Percentiles rank a stretch among this genome's conserved stretches.
phyloP scores from a whole-genome alignment of 2,329 filamentous ascomycete genomes.

The Bipolaris zeicola region DNA sequence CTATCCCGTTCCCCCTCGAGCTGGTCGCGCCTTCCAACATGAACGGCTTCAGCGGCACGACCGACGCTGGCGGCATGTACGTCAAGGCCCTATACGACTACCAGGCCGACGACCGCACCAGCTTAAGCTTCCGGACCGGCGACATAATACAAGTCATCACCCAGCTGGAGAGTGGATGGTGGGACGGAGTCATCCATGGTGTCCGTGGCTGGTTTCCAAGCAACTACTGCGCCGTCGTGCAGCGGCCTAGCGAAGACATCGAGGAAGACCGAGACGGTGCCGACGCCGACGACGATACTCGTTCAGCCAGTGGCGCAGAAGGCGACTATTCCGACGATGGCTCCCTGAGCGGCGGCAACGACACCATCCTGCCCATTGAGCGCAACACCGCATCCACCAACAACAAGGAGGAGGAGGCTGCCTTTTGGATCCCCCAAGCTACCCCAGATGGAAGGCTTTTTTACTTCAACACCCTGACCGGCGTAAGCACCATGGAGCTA shows the following conservation, averaged over 20 bases:
- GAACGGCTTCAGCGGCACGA: slow-evolving; percentile 58
- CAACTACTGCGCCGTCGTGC: slow-evolving; percentile 93
- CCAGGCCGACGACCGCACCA: slow-evolving; percentile 95
- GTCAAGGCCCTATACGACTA: slow-evolving; percentile 95
- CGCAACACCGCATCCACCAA: slow-evolving; percentile 55
- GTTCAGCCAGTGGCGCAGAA: slow-evolving; percentile 51
- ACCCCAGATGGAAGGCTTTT: slow-evolving; percentile 91
- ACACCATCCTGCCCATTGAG: slow-evolving; percentile 67
- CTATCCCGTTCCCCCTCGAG: slow-evolving; percentile 13
- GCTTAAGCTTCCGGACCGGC: slow-evolving; percentile 93
- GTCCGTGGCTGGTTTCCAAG: slow-evolving; percentile 98
- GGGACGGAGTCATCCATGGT: slow-evolving; percentile 97
- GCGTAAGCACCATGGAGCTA: slow-evolving; percentile 91
- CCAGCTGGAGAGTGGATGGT: slow-evolving; percentile 97
- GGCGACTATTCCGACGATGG: slow-evolving; percentile 55
- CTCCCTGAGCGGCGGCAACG: slow-evolving; percentile 45
- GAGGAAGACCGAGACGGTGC: slow-evolving; percentile 66
- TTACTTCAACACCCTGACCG: slow-evolving; percentile 98
- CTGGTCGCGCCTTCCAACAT: slow-evolving; percentile 43
- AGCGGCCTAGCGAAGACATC: slow-evolving; percentile 73
- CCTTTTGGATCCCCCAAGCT: slow-evolving; percentile 98
- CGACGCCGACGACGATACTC: slow-evolving; percentile 54
- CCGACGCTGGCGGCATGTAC: slow-evolving; percentile 69
- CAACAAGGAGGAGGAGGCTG: slow-evolving; percentile 82
- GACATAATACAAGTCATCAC: slow-evolving; percentile 99